These are phyloP conservation scores for Hyaloperonospora arabidopsidis DNA, from an alignment of 352 stramenopile species.

Conservation along the genomic window DNA sequence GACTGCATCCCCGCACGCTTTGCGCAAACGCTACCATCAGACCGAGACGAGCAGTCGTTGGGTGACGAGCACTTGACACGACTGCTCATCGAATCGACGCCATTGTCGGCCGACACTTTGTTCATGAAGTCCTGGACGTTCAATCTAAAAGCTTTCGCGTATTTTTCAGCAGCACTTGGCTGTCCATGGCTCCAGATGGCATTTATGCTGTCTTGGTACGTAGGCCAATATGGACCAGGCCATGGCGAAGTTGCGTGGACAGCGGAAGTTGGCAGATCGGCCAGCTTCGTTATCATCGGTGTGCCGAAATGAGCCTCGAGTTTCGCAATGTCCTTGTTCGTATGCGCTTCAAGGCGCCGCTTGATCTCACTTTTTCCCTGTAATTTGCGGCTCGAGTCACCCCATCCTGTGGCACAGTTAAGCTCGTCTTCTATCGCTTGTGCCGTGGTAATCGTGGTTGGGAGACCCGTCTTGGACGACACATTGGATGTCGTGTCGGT, in stretches of 20 bases:
- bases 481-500: background rate
- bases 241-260: conserved; percentile 21
- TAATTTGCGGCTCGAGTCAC: conserved; percentile 9
- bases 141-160: conserved; percentile 36
- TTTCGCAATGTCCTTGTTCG: conserved; percentile 26
- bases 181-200: conserved; percentile 17
- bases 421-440: background rate
- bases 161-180: conserved; percentile 36
- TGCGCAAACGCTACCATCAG: too few relatives aligned
- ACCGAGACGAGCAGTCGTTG: background rate
- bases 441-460: too few relatives aligned
- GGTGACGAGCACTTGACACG: background rate
- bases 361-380: conserved; percentile 10
- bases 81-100: conserved; percentile 16
- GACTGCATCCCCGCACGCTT: too few relatives aligned
- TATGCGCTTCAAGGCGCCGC: conserved; percentile 13
- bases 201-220: conserved; percentile 67
- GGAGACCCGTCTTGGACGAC: too few relatives aligned
- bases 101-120: conserved; percentile 29
- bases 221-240: conserved; percentile 52
- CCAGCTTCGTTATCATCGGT: conserved; percentile 23
- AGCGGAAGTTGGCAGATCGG: conserved; percentile 17
- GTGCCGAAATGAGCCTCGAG: conserved; percentile 23
- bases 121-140: conserved; percentile 35
- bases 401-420: conserved; percentile 26